These are phyloP conservation scores for Platismatia glauca DNA, from an alignment of 495 filamentous ascomycete genomes.

Conservation along the genomic window DNA sequence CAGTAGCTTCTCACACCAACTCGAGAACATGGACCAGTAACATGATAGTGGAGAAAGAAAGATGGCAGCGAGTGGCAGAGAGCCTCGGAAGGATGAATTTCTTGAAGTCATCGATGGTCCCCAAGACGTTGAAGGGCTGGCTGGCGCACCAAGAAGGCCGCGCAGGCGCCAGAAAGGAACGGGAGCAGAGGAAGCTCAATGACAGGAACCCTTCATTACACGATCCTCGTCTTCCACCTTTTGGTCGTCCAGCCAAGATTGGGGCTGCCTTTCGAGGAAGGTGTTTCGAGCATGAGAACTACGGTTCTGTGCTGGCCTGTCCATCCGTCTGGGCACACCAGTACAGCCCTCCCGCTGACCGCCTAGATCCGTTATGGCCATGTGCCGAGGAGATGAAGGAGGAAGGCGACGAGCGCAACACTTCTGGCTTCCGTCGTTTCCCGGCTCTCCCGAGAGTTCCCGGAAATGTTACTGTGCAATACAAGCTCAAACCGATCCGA, in stretches of 20 bases:
- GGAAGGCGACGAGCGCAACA: conserved; percentile 28
- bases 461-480: conserved; percentile 28
- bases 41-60: conserved; percentile 18
- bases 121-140: conserved; percentile 22
- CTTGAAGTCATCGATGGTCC: conserved; percentile 22
- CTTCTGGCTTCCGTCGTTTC: conserved; percentile 26
- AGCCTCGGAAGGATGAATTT: conserved; percentile 20
- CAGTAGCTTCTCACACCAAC: conserved; percentile 18
- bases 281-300: conserved; percentile 18
- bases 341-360: conserved; percentile 7
- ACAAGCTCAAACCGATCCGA: conserved; percentile 20
- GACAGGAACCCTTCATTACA: background rate
- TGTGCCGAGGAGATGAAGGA: conserved; percentile 26
- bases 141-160: conserved; percentile 18
- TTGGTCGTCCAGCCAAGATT: conserved; percentile 6
- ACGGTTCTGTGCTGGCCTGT: conserved; percentile 17
- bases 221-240: background rate
- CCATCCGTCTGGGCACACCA: conserved; percentile 24
- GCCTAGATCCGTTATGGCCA: conserved; percentile 26
- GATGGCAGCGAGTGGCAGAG: conserved; percentile 18
- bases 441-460: conserved; percentile 27
- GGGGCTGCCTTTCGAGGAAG: conserved; percentile 17
- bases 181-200: background rate
- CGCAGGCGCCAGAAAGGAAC: conserved; percentile 3
- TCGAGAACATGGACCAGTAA: conserved; percentile 26